These are phyloP conservation scores for Pleurotus cornucopiae DNA, from an alignment of 768 basidiomycete genomes.

Conservation along the genomic window DNA sequence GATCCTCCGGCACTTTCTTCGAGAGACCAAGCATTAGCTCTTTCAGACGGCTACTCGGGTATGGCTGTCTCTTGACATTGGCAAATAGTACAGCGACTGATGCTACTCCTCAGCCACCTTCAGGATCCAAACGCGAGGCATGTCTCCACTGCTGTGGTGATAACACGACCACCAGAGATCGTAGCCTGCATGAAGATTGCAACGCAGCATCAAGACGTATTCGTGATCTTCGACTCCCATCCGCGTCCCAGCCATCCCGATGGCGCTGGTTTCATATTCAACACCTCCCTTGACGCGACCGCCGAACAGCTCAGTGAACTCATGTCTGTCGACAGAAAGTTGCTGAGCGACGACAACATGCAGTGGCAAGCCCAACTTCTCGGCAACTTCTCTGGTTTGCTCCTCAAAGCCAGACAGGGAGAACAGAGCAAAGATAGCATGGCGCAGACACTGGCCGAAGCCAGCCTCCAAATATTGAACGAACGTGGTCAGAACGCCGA, in stretches of 20 bases:
- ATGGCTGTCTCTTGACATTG: background rate
- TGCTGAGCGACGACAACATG: conserved; percentile 37
- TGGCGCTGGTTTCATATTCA: conserved; percentile 59
- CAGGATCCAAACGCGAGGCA: conserved; percentile 17
- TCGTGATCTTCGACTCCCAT: conserved; percentile 67
- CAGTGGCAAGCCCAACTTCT: conserved; percentile 69
- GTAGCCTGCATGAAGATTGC: conserved; percentile 44
- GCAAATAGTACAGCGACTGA: background rate
- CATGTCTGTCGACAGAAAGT: conserved; percentile 41
- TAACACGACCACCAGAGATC: conserved; percentile 73
- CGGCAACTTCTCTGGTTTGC: conserved; percentile 54
- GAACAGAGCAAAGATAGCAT: conserved; percentile 14
- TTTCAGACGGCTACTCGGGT: conserved; percentile 9
- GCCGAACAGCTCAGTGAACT: conserved; percentile 42
- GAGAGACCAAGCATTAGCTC: background rate
- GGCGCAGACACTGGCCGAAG: conserved; percentile 38
- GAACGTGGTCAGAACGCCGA: conserved; percentile 36
- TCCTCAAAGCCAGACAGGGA: conserved; percentile 35
- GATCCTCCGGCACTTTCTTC: background rate
- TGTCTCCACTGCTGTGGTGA: conserved; percentile 38
- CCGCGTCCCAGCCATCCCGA: conserved; percentile 53
- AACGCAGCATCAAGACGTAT: conserved; percentile 32
- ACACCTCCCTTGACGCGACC: conserved; percentile 36
- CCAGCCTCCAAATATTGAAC: conserved; percentile 44
- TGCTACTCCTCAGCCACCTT: conserved; percentile 15